Base-by-base conservation (phyloP, 805 yeast species). In the Candida tallmaniae region DNA sequence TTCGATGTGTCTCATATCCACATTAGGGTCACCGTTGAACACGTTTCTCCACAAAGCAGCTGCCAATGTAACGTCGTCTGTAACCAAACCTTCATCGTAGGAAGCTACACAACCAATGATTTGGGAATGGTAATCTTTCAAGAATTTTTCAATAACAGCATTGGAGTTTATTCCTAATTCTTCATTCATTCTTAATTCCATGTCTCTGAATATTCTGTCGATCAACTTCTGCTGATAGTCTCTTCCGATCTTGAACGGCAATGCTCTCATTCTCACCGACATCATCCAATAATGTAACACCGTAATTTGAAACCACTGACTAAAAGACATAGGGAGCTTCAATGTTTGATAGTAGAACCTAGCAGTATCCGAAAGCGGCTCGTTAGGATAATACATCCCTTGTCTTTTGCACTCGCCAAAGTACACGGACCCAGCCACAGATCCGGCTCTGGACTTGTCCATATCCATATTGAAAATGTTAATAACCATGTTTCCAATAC, bases 221-320 rank as follows among this genome's bases (percentile, higher is more conserved):
- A 89, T 84, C 24, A 93, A 62, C 54, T 87, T 87, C 60, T 89
- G 96, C 59, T 93, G 96, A 60, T 89, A 93, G 53, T 81, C 83
- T 47, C 76, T 76, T 26, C 96, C 94, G 54, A 85, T 80, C 50
- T 86, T 82, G 56, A 81, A 82, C 0, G 97, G 97, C 83, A 93
- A 73, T 7, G 94, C 94, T 58, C 99, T 78, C 96, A 93, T 89
- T 54, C 98, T 80, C 12, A 85, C 95, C 45, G 83, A 82, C 29
- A 93, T 68, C 52, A 93, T 80, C 99, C 99, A 93, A 40, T 85
- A 78, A 58, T 93, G 98, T 46, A 93, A 69, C 1, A 82, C 69
- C 5, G 96, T 84, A 42, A 93, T 83, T 61, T 90, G 97, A 58
- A 82, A 90, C 96, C 96, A 90, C 58, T 88, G 95, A n/a, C 90